phyloP scores from a whole-genome alignment of 2,329 filamentous ascomycete genomes.

The Fusarium fujikuroi region DNA sequence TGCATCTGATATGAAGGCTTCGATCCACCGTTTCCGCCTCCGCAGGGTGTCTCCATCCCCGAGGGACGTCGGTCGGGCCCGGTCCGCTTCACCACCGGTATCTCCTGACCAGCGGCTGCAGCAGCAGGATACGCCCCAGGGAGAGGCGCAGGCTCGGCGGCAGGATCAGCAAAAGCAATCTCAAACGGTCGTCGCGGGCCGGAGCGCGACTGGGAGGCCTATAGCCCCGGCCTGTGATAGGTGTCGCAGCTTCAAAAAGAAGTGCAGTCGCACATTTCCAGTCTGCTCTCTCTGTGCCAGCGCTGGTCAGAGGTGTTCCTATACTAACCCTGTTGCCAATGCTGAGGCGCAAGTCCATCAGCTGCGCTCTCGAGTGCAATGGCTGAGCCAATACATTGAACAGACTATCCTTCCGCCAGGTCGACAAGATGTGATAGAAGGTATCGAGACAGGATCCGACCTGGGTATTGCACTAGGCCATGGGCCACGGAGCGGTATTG shows the following conservation, averaged over 20 bases:
- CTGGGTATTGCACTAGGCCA: constrained; percentile 28
- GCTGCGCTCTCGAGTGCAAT: constrained; percentile 53
- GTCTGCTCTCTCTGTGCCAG: constrained; percentile 53
- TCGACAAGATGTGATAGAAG: constrained; percentile 44
- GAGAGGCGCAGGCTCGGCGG: constrained; percentile 35
- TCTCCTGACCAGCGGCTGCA: constrained; percentile 31
- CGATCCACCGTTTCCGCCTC: constrained; percentile 44
- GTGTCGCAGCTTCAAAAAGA: constrained; percentile 59
- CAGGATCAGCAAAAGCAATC: constrained; percentile 14
- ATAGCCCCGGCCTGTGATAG: constrained; percentile 51
- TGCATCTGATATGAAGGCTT: constrained; percentile 44
- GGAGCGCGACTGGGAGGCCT: constrained; percentile 14
- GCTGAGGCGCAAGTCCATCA: constrained; percentile 50
- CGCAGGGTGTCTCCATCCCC: constrained; percentile 43
- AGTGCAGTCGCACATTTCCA: constrained; percentile 55
- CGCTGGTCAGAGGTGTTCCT: constrained; percentile 53
- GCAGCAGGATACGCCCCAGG: constrained; percentile 7
- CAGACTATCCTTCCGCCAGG: constrained; percentile 42
- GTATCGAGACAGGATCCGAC: constrained; percentile 52
- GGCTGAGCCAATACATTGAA: constrained; percentile 54
- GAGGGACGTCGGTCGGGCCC: constrained; percentile 37
- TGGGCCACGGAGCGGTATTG: background rate
- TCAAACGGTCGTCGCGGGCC: background rate
- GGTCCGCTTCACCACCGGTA: constrained; percentile 44
- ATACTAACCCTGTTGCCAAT: constrained; percentile 46